Conservation (phyloP, 352 stramenopile species). For the Phytopythium chamaehyphon region DNA sequence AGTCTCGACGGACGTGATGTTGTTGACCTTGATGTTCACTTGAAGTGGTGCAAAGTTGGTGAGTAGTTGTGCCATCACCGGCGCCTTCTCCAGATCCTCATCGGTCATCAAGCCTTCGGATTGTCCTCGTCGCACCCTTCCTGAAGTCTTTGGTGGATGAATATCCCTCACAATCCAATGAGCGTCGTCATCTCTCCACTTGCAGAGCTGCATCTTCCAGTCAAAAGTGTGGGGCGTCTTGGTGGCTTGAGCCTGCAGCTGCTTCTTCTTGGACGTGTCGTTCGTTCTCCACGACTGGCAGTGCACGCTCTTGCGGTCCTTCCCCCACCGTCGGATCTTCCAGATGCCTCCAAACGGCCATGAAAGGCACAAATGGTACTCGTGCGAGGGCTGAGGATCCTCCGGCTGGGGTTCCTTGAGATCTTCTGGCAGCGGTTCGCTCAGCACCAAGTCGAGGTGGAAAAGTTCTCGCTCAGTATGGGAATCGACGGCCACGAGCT, state of each 20-base stretch:
- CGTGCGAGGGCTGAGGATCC: constrained; percentile 19
- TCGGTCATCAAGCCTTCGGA: constrained; percentile 4
- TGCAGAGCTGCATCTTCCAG: constrained; percentile 57
- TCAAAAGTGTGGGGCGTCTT: constrained; percentile 29
- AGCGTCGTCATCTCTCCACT: constrained; percentile 22
- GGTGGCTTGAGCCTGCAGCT: neutral
- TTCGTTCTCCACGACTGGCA: constrained; percentile 50
- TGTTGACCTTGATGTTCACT: constrained; percentile 32
- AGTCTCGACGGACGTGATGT: constrained; percentile 36
- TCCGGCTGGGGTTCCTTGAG: too few relatives aligned
- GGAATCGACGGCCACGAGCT: constrained; percentile 44
- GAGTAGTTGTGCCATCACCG: constrained; percentile 18
- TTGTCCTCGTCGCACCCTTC: neutral
- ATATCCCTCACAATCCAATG: constrained; percentile 55
- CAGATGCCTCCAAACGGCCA: constrained; percentile 50
- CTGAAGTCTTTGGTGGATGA: constrained; percentile 14
- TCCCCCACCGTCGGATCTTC: constrained; percentile 32
- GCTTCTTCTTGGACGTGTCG: constrained; percentile 21
- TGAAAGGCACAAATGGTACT: constrained; percentile 37
- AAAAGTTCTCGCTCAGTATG: constrained; percentile 40
- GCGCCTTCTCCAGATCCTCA: neutral
- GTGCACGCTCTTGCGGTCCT: constrained; percentile 22
- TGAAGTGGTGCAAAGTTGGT: constrained; percentile 30
- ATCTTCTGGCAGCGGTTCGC: constrained; percentile 23
- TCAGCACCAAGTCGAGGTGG: constrained; percentile 39